Evolutionary conservation across 2,329 filamentous ascomycete species (phyloP).

Genomic region (Knufia fluminis): DNA sequence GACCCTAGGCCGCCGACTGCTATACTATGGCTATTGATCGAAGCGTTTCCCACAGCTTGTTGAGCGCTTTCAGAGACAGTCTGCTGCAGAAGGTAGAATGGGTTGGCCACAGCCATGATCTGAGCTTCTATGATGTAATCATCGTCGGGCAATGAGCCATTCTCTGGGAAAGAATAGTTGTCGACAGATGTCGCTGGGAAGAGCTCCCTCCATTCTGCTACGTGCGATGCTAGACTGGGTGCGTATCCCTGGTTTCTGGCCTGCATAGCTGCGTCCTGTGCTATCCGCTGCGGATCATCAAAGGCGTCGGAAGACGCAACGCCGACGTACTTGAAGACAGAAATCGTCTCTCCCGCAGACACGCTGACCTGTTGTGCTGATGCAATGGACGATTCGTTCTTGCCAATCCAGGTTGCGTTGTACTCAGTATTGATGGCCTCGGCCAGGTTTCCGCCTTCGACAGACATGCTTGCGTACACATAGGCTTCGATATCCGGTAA

Average conservation of each 20-base stretch:
- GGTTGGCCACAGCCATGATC: constrained; percentile 40
- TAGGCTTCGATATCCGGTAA: constrained; percentile 56
- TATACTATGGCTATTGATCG: constrained; percentile 54
- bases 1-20: constrained; percentile 59
- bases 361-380: constrained; percentile 50
- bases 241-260: constrained; percentile 47
- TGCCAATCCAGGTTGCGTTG: constrained; percentile 40
- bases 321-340: constrained; percentile 59
- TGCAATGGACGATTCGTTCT: constrained; percentile 55
- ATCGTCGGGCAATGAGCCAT: constrained; percentile 50
- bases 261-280: constrained; percentile 44
- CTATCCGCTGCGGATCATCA: constrained; percentile 44
- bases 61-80: constrained; percentile 47
- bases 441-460: constrained; percentile 35
- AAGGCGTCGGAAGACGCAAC: constrained; percentile 62
- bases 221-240: constrained; percentile 47
- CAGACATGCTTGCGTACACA: constrained; percentile 38
- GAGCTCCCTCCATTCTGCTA: constrained; percentile 52
- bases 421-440: constrained; percentile 30
- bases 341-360: constrained; percentile 43
- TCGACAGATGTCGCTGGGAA: constrained; percentile 56
- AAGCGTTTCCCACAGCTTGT: constrained; percentile 35
- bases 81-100: constrained; percentile 41
- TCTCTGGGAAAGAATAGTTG: constrained; percentile 48
- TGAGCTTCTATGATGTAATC: constrained; percentile 46